Evolutionary conservation across 2,329 filamentous ascomycete species (phyloP).

Genomic region (Neophaeococcomyces mojaviensis): DNA sequence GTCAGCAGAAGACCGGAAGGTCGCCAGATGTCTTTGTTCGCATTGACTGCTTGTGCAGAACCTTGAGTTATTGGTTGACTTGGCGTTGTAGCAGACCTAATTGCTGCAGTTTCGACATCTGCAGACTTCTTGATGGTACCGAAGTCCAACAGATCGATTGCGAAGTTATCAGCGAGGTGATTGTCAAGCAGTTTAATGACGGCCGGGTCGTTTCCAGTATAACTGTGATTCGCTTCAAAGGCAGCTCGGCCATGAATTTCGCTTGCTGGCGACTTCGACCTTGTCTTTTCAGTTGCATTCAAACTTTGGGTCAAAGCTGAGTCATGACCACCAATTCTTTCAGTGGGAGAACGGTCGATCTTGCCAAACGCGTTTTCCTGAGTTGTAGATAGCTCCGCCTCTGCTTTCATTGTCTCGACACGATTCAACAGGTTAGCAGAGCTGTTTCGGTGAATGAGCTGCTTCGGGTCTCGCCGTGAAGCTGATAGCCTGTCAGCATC

Average conservation of each 20-base stretch:
- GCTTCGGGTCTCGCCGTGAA: slow-evolving; percentile 15
- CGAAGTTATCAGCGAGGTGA: slow-evolving; percentile 65
- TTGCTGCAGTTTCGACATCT: slow-evolving; percentile 50
- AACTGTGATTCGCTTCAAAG: slow-evolving; percentile 66
- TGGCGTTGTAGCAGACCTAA: slow-evolving; percentile 47
- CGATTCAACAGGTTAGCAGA: slow-evolving; percentile 55
- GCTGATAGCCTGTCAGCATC: slow-evolving; percentile 17
- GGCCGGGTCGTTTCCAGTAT: slow-evolving; percentile 65
- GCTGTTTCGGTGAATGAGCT: slow-evolving; percentile 44
- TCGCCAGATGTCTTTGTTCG: slow-evolving; percentile 60
- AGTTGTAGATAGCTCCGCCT: slow-evolving; percentile 58
- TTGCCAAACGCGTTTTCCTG: slow-evolving; percentile 58
- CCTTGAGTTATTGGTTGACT: slow-evolving; percentile 14
- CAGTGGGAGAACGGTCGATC: slow-evolving; percentile 38
- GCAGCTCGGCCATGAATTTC: slow-evolving; percentile 29
- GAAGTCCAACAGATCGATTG: slow-evolving; percentile 55
- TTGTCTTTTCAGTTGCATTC: slow-evolving; percentile 23
- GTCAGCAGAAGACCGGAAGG: slow-evolving; percentile 78
- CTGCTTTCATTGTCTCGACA: slow-evolving; percentile 51
- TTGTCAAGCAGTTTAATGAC: slow-evolving; percentile 64
- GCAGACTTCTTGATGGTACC: slow-evolving; percentile 64
- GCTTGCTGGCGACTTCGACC: slow-evolving; percentile 20
- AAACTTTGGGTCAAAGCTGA: slow-evolving; percentile 29
- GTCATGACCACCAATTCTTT: slow-evolving; percentile 30
- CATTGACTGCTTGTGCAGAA: not conserved